Percentiles rank a stretch among this genome's conserved stretches.
Evolutionary conservation across 345 rosid species (phyloP).

Genomic region (Boechera divaricarpa): DNA sequence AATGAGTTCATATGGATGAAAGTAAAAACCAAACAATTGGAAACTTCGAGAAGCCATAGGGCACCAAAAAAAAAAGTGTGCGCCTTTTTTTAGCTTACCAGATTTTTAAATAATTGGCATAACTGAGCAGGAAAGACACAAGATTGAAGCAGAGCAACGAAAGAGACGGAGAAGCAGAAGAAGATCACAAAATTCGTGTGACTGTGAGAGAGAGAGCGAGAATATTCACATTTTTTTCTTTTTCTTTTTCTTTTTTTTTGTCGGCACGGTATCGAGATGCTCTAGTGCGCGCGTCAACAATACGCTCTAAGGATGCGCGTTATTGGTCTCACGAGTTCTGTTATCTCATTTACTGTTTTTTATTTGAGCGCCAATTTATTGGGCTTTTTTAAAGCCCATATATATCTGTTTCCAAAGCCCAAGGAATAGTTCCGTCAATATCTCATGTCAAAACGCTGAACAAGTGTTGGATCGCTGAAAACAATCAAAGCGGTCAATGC

Average conservation of each 20-base stretch:
- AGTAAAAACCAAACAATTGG: constrained; percentile 8
- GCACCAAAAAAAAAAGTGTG: background rate
- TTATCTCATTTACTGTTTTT: background rate
- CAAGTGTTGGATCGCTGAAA: background rate
- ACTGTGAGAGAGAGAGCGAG: background rate
- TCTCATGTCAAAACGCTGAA: constrained; percentile 3
- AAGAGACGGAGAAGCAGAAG: constrained; percentile 34
- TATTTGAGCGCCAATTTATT: background rate
- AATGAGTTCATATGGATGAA: background rate
- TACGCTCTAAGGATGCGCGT: background rate
- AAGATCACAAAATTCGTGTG: constrained; percentile 35
- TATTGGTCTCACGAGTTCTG: background rate
- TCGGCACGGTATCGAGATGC: constrained; percentile 28
- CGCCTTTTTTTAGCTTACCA: background rate
- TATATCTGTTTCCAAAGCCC: background rate
- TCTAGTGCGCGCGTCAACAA: background rate
- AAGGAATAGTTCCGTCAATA: background rate
- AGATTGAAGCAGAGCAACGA: constrained; percentile 30
- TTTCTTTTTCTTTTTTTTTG: background rate
- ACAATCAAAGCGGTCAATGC: background rate
- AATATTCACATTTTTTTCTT: background rate
- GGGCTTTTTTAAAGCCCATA: constrained; percentile 11
- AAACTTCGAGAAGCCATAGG: constrained; percentile 10
- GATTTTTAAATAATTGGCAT: background rate
- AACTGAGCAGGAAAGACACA: constrained; percentile 10